Conservation (phyloP, 2,329 filamentous ascomycete species). For the Cercospora sesami region DNA sequence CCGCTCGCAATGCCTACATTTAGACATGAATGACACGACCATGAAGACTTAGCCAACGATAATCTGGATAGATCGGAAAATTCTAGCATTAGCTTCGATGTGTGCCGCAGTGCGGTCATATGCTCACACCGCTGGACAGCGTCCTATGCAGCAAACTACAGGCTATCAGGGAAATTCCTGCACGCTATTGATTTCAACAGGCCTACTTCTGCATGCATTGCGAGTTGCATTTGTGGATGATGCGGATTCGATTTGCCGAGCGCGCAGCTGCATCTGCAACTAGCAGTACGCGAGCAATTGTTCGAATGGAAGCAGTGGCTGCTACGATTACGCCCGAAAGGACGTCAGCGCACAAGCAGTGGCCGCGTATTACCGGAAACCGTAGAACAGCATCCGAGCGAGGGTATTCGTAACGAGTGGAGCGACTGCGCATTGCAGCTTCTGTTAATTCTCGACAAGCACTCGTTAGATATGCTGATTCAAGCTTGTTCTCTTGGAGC, state of each 20-base stretch:
- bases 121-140: not conserved
- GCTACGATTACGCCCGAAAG: not conserved
- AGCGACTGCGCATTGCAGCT: not conserved
- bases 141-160: not conserved
- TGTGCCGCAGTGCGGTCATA: not conserved
- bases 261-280: not conserved
- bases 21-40: not conserved
- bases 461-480: not conserved
- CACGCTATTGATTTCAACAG: not conserved
- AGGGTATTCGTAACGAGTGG: not conserved
- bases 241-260: not conserved
- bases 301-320: not conserved
- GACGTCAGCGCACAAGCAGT: not conserved
- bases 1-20: not conserved
- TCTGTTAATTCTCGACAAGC: not conserved
- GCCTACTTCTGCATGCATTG: not conserved
- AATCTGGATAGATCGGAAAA: not conserved
- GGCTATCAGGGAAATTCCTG: not conserved
- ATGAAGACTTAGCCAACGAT: not conserved
- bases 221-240: not conserved
- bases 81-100: not conserved
- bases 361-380: not conserved
- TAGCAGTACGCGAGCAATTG: not conserved
- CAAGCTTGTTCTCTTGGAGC: not conserved
- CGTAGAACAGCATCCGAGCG: not conserved